A percentile compares a stretch with the other conserved stretches of the same genome.
These are phyloP conservation scores for Claviceps digitariae DNA, from an alignment of 2,329 filamentous ascomycete genomes.

Conservation along the genomic window DNA sequence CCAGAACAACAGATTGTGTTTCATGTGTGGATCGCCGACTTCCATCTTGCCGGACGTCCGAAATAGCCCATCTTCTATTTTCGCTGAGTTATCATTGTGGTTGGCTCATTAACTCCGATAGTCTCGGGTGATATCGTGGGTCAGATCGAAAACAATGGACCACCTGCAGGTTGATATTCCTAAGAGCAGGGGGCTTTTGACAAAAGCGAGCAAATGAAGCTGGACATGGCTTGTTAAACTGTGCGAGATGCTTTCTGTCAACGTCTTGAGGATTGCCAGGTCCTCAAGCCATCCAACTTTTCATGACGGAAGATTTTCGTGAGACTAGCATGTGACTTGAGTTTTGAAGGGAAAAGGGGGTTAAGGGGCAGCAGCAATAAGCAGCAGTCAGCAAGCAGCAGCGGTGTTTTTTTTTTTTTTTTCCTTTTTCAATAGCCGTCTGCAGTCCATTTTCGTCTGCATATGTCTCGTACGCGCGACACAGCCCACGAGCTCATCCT, in stretches of 20 bases:
- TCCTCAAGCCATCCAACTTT: slow-evolving; percentile 7
- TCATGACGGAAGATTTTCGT: slow-evolving; percentile 9
- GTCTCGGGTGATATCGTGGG: too few relatives aligned
- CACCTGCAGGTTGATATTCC: too few relatives aligned
- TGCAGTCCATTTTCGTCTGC: background rate
- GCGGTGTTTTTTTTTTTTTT: background rate
- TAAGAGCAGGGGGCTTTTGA: too few relatives aligned
- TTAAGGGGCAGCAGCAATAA: background rate
- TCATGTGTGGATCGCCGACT: background rate
- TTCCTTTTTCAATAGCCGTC: background rate
- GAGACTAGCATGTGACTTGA: background rate
- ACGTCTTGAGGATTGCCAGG: background rate
- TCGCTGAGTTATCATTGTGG: too few relatives aligned
- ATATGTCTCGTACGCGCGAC: background rate
- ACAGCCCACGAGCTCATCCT: background rate
- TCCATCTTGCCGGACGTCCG: background rate
- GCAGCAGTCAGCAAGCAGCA: background rate
- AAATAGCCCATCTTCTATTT: background rate
- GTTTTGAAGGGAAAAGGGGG: background rate
- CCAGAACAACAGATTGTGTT: background rate
- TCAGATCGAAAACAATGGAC: too few relatives aligned
- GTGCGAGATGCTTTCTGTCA: background rate
- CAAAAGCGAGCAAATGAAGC: too few relatives aligned
- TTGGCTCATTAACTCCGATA: too few relatives aligned
- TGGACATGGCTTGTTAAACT: background rate